These are phyloP conservation scores for Sclerotinia spermophila DNA, from an alignment of 2,329 filamentous ascomycete species.

Conservation along the genomic window DNA sequence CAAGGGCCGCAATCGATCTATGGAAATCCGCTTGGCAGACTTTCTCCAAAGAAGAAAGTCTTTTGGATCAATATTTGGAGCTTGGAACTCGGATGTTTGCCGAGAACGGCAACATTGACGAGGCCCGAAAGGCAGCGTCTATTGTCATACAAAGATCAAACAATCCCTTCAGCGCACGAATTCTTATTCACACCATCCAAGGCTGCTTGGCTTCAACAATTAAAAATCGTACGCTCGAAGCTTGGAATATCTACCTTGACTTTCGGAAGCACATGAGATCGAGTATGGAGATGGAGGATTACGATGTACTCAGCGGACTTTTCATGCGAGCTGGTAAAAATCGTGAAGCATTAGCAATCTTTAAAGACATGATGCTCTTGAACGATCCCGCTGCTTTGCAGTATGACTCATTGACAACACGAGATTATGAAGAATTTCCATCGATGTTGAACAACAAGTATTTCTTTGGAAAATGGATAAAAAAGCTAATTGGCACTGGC, in stretches of 20 bases:
- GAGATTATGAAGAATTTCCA: conserved; percentile 41
- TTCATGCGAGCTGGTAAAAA: conserved; percentile 65
- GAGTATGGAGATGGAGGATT: conserved; percentile 67
- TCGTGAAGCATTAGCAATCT: conserved; percentile 68
- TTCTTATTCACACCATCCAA: conserved; percentile 66
- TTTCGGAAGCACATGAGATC: conserved; percentile 59
- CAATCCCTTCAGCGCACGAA: conserved; percentile 49
- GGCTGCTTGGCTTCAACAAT: conserved; percentile 53
- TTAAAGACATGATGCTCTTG: conserved; percentile 80
- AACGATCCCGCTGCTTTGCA: conserved; percentile 17
- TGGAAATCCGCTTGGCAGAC: conserved; percentile 40
- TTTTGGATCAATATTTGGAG: conserved; percentile 55
- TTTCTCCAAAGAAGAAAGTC: conserved; percentile 7
- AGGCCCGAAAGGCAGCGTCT: conserved; percentile 54
- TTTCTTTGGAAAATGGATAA: conserved; percentile 86
- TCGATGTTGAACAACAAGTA: conserved; percentile 63
- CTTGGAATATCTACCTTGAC: conserved; percentile 64
- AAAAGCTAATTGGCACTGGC: conserved; percentile 70
- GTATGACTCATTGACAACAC: conserved; percentile 27
- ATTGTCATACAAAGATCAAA: conserved; percentile 46
- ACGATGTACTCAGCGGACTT: conserved; percentile 67
- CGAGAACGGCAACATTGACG: conserved; percentile 52
- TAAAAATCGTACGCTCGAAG: conserved; percentile 48
- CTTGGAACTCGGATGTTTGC: conserved; percentile 65
- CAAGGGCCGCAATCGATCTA: conserved; percentile 37